Evolutionary conservation across 805 yeast genomes (phyloP).

Genomic region (Barnettozyma salicaria): DNA sequence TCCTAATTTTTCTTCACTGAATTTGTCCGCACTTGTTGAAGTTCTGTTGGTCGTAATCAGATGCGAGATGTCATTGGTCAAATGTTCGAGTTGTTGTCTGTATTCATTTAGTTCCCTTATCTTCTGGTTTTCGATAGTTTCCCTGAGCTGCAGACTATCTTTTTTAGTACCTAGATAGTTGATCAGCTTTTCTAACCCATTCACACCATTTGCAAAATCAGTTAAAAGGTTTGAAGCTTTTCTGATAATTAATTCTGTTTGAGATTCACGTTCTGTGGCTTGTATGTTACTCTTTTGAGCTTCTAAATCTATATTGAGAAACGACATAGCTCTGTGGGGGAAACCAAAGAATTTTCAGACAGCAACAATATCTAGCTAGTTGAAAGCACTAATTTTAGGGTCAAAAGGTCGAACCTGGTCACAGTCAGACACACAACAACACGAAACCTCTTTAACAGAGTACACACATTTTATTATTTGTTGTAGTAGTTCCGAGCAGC

Average conservation of each 20-base stretch:
- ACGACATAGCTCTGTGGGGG: constrained; percentile 20
- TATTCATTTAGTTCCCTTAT: constrained; percentile 23
- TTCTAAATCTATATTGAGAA: constrained; percentile 26
- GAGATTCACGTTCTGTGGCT: constrained; percentile 11
- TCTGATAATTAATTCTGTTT: constrained; percentile 19
- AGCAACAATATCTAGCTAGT: too few species aligned
- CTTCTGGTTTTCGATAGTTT: constrained; percentile 25
- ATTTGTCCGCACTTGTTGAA: constrained; percentile 20
- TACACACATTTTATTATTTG: too few species aligned
- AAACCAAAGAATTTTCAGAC: too few species aligned
- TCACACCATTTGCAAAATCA: constrained; percentile 43
- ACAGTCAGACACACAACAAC: too few species aligned
- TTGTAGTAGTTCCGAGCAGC: too few species aligned
- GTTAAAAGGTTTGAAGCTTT: constrained; percentile 27
- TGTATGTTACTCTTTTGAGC: constrained; percentile 18
- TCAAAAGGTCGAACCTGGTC: too few species aligned
- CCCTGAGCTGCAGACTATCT: constrained; percentile 32
- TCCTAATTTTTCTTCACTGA: constrained; percentile 37
- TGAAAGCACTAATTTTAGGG: too few species aligned
- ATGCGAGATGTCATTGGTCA: constrained; percentile 21
- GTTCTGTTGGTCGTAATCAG: constrained; percentile 14
- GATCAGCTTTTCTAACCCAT: constrained; percentile 43
- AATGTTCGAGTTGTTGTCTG: constrained; percentile 31
- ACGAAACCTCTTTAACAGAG: too few species aligned
- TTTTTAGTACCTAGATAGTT: constrained; percentile 45